These are phyloP conservation scores for Ophiostoma sp. DNA, from an alignment of 2,329 filamentous ascomycete genomes.

Conservation along the genomic window DNA sequence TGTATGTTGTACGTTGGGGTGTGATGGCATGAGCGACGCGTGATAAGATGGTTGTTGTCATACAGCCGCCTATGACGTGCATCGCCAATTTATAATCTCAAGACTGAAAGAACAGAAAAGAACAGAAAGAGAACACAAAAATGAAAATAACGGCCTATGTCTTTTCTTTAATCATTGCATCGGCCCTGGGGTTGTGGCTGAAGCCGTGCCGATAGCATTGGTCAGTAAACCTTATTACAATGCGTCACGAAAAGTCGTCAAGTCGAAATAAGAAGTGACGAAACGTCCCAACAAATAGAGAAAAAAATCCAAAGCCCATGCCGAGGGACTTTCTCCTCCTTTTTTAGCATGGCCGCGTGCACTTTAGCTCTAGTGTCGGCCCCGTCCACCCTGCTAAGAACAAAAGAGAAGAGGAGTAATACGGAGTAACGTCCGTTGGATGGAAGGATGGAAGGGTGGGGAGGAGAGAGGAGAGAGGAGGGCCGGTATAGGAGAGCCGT, in stretches of 20 bases:
- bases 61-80: not conserved
- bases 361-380: slow-evolving; percentile 4
- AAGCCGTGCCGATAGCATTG: not conserved
- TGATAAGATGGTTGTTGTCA: not conserved
- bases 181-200: not conserved
- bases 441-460: not conserved
- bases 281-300: not conserved
- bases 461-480: not conserved
- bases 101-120: not conserved
- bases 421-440: slow-evolving; percentile 5
- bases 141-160: not conserved
- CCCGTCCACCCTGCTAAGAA: slow-evolving; percentile 6
- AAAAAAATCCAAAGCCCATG: slow-evolving; percentile 6
- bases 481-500: not conserved
- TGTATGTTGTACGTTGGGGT: not conserved
- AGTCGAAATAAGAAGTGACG: not conserved
- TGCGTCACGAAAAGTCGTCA: not conserved
- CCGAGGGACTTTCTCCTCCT: slow-evolving; percentile 2
- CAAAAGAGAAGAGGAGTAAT: not conserved
- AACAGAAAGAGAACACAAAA: not conserved
- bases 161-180: not conserved
- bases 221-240: not conserved
- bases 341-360: not conserved
- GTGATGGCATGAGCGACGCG: not conserved
- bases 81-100: not conserved